Conservation (phyloP, 192 early-diverging fungal genomes). For the Haplosporangium gracile region DNA sequence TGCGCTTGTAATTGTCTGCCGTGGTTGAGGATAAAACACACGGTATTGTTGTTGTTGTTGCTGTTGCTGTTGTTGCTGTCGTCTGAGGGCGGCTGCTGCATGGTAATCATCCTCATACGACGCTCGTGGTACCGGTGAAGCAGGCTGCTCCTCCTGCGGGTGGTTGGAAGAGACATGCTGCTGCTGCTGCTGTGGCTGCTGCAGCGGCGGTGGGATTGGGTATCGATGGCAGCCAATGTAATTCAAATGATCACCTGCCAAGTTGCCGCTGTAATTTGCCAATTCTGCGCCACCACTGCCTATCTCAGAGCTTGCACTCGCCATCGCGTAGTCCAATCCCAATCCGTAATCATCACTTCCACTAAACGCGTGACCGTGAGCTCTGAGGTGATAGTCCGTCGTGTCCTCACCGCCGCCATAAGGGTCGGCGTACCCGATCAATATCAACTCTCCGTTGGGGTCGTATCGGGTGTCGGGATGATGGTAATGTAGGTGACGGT, state of each 20-base stretch:
- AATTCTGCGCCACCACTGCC: background rate
- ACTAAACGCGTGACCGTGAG: background rate
- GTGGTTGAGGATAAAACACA: background rate
- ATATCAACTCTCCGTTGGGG: background rate
- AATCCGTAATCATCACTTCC: background rate
- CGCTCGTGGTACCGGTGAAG: background rate
- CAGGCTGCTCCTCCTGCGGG: background rate
- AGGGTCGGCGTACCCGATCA: constrained; percentile 2
- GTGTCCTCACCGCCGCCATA: background rate
- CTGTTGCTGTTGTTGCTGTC: constrained; percentile 1
- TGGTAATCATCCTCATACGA: constrained; percentile 2
- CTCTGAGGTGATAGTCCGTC: background rate
- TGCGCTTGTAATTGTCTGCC: background rate
- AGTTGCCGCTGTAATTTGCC: background rate
- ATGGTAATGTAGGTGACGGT: background rate
- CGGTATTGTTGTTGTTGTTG: constrained; percentile 5
- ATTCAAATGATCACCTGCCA: background rate
- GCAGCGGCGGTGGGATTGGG: background rate
- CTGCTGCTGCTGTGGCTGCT: too few species aligned
- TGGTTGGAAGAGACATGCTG: background rate
- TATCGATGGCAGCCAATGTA: background rate
- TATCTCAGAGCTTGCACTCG: background rate
- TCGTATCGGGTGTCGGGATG: background rate
- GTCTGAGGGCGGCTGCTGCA: background rate
- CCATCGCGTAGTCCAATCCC: background rate